Conservation (phyloP, 176 grass and related monocot genomes). For the Phragmites australis region DNA sequence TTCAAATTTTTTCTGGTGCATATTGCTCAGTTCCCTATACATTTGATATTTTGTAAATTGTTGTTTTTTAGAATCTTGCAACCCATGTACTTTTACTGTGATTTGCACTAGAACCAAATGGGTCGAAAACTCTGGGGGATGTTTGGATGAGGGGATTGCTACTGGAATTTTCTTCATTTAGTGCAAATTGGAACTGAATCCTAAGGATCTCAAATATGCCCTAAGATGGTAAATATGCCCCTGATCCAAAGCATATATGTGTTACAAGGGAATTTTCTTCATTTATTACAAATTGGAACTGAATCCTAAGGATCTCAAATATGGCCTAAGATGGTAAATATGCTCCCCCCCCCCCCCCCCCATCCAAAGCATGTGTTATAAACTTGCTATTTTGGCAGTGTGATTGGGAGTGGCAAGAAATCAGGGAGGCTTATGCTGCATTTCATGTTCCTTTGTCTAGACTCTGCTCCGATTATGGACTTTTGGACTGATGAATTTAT, state of each 20-base stretch:
- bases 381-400: not conserved
- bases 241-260: not conserved
- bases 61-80: not conserved
- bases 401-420: not conserved
- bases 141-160: not conserved
- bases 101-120: not conserved
- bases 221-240: not conserved
- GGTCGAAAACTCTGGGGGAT: not conserved
- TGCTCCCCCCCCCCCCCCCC: too few species aligned
- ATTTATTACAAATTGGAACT: not conserved
- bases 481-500: slow-evolving; percentile 18
- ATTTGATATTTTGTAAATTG: slow-evolving; percentile 2
- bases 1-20: not conserved
- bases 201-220: not conserved
- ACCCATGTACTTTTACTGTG: not conserved
- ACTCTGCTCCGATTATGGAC: not conserved
- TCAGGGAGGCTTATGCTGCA: not conserved
- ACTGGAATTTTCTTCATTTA: not conserved
- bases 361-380: not conserved
- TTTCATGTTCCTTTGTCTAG: slow-evolving; percentile 7
- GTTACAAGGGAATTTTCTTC: not conserved
- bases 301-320: not conserved
- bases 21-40: not conserved
- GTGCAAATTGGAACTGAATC: not conserved
- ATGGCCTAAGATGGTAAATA: not conserved